These are phyloP conservation scores for Lachancea meyersii DNA, from an alignment of 805 yeast genomes.

Conservation along the genomic window DNA sequence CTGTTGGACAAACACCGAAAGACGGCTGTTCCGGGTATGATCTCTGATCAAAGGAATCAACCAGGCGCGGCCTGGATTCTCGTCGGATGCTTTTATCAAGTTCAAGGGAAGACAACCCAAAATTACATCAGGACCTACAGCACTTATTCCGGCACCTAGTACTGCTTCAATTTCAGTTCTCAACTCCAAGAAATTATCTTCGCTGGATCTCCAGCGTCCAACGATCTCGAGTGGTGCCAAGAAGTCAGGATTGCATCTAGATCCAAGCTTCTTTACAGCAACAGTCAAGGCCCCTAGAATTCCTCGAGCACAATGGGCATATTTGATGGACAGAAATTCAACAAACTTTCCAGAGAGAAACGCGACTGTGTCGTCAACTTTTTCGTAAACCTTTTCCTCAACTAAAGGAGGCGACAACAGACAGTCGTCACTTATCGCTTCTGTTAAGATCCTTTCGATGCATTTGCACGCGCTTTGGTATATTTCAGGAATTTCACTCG, in stretches of 20 bases:
- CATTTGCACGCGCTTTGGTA: constrained; percentile 80
- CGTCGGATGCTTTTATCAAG: constrained; percentile 46
- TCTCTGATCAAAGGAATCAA: constrained; percentile 85
- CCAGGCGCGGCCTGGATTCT: constrained; percentile 89
- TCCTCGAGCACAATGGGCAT: constrained; percentile 68
- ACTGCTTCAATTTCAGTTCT: constrained; percentile 75
- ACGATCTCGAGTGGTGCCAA: constrained; percentile 59
- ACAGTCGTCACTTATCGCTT: constrained; percentile 55
- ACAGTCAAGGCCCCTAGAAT: constrained; percentile 63
- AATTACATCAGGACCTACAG: constrained; percentile 83
- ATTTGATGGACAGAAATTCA: constrained; percentile 64
- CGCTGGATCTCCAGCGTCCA: constrained; percentile 83
- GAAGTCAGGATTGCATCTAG: constrained; percentile 66
- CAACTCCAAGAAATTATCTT: constrained; percentile 49
- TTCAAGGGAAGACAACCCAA: constrained; percentile 72
- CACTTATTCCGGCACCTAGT: constrained; percentile 68
- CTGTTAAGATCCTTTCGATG: constrained; percentile 66
- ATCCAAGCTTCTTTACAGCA: constrained; percentile 55
- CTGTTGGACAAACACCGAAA: constrained; percentile 54
- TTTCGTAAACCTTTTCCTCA: constrained; percentile 46
- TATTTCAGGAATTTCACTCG: constrained; percentile 59
- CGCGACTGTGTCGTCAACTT: constrained; percentile 47
- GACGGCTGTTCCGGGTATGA: constrained; percentile 63
- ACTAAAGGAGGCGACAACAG: constrained; percentile 48
- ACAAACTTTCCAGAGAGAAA: constrained; percentile 49